Percentiles rank a stretch among this genome's conserved stretches.
Conservation (phyloP, 1,139 yeast genomes). For the Candida freyschussii region DNA sequence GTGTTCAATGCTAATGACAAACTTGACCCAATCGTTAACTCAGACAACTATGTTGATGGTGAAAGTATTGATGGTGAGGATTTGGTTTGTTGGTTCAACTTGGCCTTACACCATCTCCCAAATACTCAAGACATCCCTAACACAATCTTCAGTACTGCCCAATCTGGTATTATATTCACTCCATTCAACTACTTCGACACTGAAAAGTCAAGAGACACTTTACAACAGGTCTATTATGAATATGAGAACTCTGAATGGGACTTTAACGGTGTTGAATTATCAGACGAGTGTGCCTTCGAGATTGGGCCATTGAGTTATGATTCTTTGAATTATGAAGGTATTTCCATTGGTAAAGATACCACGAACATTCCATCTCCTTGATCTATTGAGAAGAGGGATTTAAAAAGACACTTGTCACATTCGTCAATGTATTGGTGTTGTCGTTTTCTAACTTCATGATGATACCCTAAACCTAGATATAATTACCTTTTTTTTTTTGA, state of each 20-base stretch:
- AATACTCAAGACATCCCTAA: conserved; percentile 26
- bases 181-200: conserved; percentile 26
- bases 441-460: too few relatives aligned
- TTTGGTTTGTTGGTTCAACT: conserved; percentile 26
- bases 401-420: too few relatives aligned
- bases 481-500: too few relatives aligned
- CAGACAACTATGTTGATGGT: conserved; percentile 20
- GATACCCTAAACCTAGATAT: too few relatives aligned
- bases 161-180: conserved; percentile 21
- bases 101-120: conserved; percentile 27
- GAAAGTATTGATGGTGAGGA: conserved; percentile 25
- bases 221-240: conserved; percentile 20
- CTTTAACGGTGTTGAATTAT: conserved; percentile 19
- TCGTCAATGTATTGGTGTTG: too few relatives aligned
- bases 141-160: conserved; percentile 26
- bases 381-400: too few relatives aligned
- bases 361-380: conserved; percentile 21
- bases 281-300: conserved; percentile 15
- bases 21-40: conserved; percentile 23
- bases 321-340: conserved; percentile 16
- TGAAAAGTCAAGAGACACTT: conserved; percentile 22
- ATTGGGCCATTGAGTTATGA: conserved; percentile 12
- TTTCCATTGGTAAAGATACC: conserved; percentile 17
- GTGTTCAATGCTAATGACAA: conserved; percentile 22
- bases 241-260: conserved; percentile 21